Base-by-base conservation (phyloP, 2,329 filamentous ascomycete species). In the Arthrobotrys iridis region DNA sequence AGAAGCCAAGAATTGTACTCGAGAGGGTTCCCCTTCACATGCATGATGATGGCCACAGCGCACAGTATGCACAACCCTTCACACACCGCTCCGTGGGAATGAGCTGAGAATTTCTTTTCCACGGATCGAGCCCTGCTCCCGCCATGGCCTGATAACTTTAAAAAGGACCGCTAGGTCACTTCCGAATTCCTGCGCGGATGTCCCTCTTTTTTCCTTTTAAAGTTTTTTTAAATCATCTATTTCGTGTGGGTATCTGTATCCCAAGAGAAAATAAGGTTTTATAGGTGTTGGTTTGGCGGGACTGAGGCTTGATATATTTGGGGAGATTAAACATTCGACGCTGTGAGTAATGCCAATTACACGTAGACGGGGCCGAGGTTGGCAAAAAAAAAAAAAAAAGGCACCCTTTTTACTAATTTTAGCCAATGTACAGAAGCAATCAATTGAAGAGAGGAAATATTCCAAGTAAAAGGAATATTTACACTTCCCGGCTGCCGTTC, bases 31-130 rank as follows among this genome's bases (percentile, higher is more conserved):
- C 30, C 30, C 37, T 18, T 55, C 13, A 24, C n/a, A 63, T 64
- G 67, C 67, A 64, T 60, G 60, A 73, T 55, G 68, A 73, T 64
- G 48, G 26, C 59, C 59, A 64, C 59, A 46, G 41, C 41, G 18
- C 48, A 35, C 55, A 59, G 50, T 20, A 43, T n/a, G 55, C 55
- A n/a, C 24, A 30, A 30, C 40, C 33, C 52, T 40, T 24, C 52
- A 37, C 35, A n/a, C n/a, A n/a, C n/a, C n/a, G 15, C 30, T 11
- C 15, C 37, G 50, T 20, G 50, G 30, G 50, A 55, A 55, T 55
- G 50, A 55, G 50, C 50, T 55, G 50, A 55, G 50, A 37, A 35
- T 37, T 55, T 59, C 37, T 33, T 43, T 59, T 45, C 13, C 22
- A 59, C n/a, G 58, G n/a, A 55, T 41, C 35, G 24, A 59, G 33